Base-by-base conservation (phyloP, 2,329 filamentous ascomycete species). In the Colletotrichum agaves region DNA sequence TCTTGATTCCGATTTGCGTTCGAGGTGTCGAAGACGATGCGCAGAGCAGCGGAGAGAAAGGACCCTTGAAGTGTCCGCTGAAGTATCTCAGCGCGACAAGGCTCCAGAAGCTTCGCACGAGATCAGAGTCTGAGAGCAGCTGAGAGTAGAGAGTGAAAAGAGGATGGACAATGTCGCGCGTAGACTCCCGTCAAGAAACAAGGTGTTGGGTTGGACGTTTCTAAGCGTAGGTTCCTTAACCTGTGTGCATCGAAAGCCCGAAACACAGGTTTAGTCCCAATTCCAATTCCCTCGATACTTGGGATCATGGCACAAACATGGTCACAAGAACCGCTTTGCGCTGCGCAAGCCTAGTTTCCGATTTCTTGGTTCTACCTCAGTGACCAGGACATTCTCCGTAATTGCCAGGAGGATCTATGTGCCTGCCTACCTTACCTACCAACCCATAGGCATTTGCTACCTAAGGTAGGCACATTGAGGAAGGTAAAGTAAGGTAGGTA, bases 311-410 rank as follows among this genome's bases (percentile, higher is more conserved):
- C 47, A 50, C 27, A 23, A 50, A 15, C 23, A 31, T 33, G 47
- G 47, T 50, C 47, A 33, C 47, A 50, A 50, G 47, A 50, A 17
- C 47, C 27, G 47, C 47, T 50, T 23, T 50, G 47, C 47, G 47
- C 31, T 50, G 47, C 47, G 47, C 47, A 50, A 50, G 47, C 15
- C 33, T 13, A 33, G 47, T 50, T 50, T 50, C 47, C 47, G 12
- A 12, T 4, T 35, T 35, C 12, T 12, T 4, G 33, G 3, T 35
- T 35, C 8, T 12, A 35, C 12, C 6, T 35, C 8, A 35, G 35
- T 37, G 8, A 27, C 23, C 23, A 27, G 35, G 13, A 37, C 10
- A 11, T 11, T 37, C 33, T 35, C 8, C 8, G 33, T 6, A 8
- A 5, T 5, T 33, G 31, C 33, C 33, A 10, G 33, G 2, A 2